These are phyloP conservation scores for Nothopassalora personata DNA, from an alignment of 2,329 filamentous ascomycete species.

Conservation along the genomic window DNA sequence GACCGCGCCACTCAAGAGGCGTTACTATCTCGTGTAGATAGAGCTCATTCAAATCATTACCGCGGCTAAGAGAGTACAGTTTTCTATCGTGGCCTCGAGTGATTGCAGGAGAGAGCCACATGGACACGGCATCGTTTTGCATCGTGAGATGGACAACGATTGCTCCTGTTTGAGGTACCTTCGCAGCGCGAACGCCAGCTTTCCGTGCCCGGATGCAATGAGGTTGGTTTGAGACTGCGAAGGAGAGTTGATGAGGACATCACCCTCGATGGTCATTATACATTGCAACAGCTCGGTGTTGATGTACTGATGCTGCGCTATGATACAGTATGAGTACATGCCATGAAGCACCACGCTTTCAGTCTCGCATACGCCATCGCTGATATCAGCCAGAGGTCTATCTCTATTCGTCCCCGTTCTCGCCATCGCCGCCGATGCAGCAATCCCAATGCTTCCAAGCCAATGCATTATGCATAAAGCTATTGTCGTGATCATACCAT, in stretches of 20 bases:
- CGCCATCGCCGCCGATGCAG: neutral
- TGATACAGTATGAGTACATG: constrained; percentile 16
- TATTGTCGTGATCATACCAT: constrained; percentile 20
- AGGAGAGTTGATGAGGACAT: neutral
- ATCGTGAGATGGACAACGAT: no score
- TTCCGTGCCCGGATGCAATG: no score
- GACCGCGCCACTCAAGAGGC: neutral
- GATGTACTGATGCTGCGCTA: constrained; percentile 3
- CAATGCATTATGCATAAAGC: constrained; percentile 9
- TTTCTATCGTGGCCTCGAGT: no score
- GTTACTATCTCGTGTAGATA: neutral
- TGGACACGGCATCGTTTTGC: no score
- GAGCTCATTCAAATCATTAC: neutral
- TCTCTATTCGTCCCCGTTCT: neutral
- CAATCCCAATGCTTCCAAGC: constrained; percentile 4
- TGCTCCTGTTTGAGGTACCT: no score
- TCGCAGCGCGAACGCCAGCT: no score
- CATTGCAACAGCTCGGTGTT: neutral
- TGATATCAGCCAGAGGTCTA: constrained; percentile 11
- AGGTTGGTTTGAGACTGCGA: neutral
- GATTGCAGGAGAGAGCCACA: no score
- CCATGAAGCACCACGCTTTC: constrained; percentile 6
- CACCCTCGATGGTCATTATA: neutral
- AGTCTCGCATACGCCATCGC: constrained; percentile 13
- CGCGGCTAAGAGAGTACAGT: neutral